Evolutionary conservation across 768 basidiomycete species (phyloP), one percentile per base, ranked within the genome.

Genomic region (Lentinula aciculospora): DNA sequence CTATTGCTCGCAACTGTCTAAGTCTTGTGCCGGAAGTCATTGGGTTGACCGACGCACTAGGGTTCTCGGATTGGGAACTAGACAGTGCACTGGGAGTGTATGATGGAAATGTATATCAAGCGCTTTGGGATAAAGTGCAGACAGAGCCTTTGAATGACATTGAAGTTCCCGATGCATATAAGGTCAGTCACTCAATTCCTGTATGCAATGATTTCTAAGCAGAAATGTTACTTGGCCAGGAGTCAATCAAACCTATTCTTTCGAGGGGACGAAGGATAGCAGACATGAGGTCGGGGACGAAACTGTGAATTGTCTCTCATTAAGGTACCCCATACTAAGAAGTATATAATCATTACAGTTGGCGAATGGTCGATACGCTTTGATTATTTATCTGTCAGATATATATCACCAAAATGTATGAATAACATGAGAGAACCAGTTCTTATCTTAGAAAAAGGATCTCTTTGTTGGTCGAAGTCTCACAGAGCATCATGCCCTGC

Each of bases 21-120:
- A 74, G 76, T 47, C 61, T 91, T 10, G 66, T 89, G 0, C 84
- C 86, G 0, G 78, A 92, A 58, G 80, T 79, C 4, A 81, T 91
- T 54, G 85, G 83, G 0, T 70, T 91, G 54, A 83, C 78, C 4
- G 89, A 92, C 65, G 82, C 86, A 3, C 89, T 92, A 65, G 85
- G 82, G 0, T 88, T 88, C 62, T 76, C 81, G 0, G 88, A 91
- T 63, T 91, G 86, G 84, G 82, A 88, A 53, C 71, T 91, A 17
- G 80, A 89, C 61, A 86, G 86, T 66, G 82, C 84, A 0, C 69
- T 89, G 21, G 88, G 88, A 1, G 80, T 82, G 2, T 76, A 76
- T 53, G 75, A 84, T 62, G 89, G 88, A 2, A 78, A 74, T 12
- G 86, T 83, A 13, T 91, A 90, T 56, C 81, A 90, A 54, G 75